Base-by-base conservation (phyloP, 805 yeast species). In the Saccharomycopsis microspora region DNA sequence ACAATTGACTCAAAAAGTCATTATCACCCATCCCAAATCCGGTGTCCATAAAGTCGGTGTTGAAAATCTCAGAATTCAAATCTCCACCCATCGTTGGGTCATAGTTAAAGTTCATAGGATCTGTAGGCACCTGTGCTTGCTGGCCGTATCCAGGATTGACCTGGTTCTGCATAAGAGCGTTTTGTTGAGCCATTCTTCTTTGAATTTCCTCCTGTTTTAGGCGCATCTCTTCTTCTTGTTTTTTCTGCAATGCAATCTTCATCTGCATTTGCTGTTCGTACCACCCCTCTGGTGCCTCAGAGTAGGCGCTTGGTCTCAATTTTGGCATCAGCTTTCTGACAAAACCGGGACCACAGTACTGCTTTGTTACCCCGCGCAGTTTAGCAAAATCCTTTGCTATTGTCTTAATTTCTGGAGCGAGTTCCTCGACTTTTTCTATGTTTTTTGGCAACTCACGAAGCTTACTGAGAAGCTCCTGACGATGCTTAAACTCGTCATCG, bases 1-100 rank as follows among this genome's bases (percentile, higher is more conserved):
- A 19, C 45, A 64, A 60, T 43, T 60, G 65, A 42, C 62, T 60
- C 47, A 66, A 51, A 45, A 66, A 66, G 43, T 65, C 69, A 34
- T 60, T 61, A 36, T 62, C 67, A 19, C 56, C 57, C 30, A 61
- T 47, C 1, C 60, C 64, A 44, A 65, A 65, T 5, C 57, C 60
- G 19, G 59, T 62, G 45, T 64, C 68, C 49, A 64, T 63, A 32
- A 51, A 51, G 19, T 48, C 52, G 2, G 50, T 39, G 33, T 36
- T 40, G 36, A 50, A 50, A 31, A 50, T 45, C 32, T 50, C 52
- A 19, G 5, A 19, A 11, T 42, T 45, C 41, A 45, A 37, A n/a
- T 43, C 50, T 27, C 43, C 49, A 19, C 28, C 39, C 7, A 36
- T 31, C 5, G 27, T 39, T 4, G 43, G 27, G 28, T 39, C 43